These are phyloP conservation scores for Coleophoma eucalyptorum DNA, from an alignment of 2,329 filamentous ascomycete genomes.

Conservation along the genomic window DNA sequence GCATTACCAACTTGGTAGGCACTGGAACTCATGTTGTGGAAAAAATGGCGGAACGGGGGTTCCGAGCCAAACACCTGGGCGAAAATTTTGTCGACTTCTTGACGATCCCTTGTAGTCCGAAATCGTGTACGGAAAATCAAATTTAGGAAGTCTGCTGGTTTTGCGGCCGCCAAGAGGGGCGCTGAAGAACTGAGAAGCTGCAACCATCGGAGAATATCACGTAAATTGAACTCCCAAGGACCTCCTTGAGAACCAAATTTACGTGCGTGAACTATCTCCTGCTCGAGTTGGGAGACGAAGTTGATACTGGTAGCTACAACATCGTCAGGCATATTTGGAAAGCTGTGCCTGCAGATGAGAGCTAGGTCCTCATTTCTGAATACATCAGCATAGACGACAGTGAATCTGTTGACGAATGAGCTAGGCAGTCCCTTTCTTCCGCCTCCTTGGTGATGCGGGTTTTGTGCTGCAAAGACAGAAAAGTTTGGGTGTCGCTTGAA, in stretches of 20 bases:
- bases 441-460: conserved; percentile 95
- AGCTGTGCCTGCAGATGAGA: conserved; percentile 76
- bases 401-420: conserved; percentile 97
- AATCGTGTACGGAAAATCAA: conserved; percentile 87
- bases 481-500: conserved; percentile 89
- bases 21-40: conserved; percentile 63
- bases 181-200: conserved; percentile 61
- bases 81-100: conserved; percentile 64
- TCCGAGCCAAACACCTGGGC: conserved; percentile 51
- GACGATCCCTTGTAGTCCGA: conserved; percentile 65
- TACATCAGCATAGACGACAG: conserved; percentile 93
- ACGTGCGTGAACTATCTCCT: conserved; percentile 58
- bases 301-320: conserved; percentile 66
- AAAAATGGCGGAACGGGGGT: conserved; percentile 53
- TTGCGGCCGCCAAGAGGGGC: conserved; percentile 56
- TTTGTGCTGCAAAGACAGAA: conserved; percentile 94
- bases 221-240: conserved; percentile 95
- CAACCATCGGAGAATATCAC: conserved; percentile 87
- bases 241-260: conserved; percentile 61
- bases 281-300: conserved; percentile 79
- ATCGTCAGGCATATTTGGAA: conserved; percentile 55
- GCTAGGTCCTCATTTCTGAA: conserved; percentile 79
- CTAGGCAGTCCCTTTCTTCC: conserved; percentile 91
- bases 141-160: conserved; percentile 70
- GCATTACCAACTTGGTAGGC: conserved; percentile 80